These are phyloP conservation scores for Davidsoniella australis DNA, from an alignment of 2,329 filamentous ascomycete genomes.

Conservation along the genomic window DNA sequence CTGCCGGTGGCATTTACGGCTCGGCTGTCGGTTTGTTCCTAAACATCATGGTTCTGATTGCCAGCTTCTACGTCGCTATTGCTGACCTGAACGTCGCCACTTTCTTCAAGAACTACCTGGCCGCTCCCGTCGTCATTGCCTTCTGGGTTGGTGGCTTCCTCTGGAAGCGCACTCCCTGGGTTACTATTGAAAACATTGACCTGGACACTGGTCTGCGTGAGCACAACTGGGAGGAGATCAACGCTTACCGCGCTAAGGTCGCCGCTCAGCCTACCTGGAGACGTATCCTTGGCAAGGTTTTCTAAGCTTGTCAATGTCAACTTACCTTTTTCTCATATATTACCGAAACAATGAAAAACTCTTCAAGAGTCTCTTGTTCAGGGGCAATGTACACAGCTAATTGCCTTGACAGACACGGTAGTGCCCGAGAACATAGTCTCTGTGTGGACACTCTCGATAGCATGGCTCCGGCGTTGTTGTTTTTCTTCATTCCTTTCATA, in stretches of 20 bases:
- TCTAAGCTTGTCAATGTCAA: slow-evolving; percentile 17
- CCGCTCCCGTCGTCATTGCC: slow-evolving; percentile 32
- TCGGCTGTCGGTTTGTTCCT: slow-evolving; percentile 44
- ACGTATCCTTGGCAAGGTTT: slow-evolving; percentile 22
- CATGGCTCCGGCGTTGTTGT: too few relatives aligned
- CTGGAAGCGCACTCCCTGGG: slow-evolving; percentile 49
- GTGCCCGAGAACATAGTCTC: too few relatives aligned
- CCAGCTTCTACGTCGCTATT: slow-evolving; percentile 35
- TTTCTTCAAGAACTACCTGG: slow-evolving; percentile 39
- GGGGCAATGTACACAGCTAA: too few relatives aligned
- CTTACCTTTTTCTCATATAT: background rate
- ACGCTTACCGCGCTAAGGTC: slow-evolving; percentile 32
- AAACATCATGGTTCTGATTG: slow-evolving; percentile 34
- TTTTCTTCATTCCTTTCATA: too few relatives aligned
- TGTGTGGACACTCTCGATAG: too few relatives aligned
- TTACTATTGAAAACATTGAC: slow-evolving; percentile 42
- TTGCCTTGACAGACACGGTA: too few relatives aligned
- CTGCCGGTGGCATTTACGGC: slow-evolving; percentile 41
- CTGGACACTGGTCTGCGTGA: slow-evolving; percentile 48
- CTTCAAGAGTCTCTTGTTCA: too few relatives aligned
- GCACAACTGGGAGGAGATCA: slow-evolving; percentile 48
- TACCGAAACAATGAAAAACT: too few relatives aligned
- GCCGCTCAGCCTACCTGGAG: slow-evolving; percentile 36
- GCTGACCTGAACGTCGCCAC: slow-evolving; percentile 26
- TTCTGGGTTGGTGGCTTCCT: slow-evolving; percentile 41